A percentile compares a stretch with the other conserved stretches of the same genome.
Evolutionary conservation across 1,284 basidiomycete species (phyloP).

Genomic region (Apiotrichum montevideense): DNA sequence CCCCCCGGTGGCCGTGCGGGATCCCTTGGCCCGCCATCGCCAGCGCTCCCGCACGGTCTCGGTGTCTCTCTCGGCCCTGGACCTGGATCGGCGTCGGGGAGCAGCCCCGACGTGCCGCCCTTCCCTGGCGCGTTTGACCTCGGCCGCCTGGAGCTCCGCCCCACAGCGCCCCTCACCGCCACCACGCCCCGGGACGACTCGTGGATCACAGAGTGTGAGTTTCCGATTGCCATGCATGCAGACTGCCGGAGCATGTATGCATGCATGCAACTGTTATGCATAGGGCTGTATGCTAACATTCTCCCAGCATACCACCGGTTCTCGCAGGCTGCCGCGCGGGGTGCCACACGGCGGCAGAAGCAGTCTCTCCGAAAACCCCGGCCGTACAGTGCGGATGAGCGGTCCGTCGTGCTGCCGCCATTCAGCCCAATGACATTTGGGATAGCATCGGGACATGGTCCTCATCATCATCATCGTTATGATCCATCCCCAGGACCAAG

Average conservation of each 20-base stretch:
- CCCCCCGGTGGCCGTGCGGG: neutral
- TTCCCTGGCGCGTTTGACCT: no score
- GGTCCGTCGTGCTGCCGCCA: neutral
- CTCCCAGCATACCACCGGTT: slow-evolving; percentile 7
- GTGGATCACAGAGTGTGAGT: slow-evolving; percentile 19
- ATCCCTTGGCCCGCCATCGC: neutral
- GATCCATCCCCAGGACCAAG: neutral
- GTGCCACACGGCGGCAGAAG: slow-evolving; percentile 11
- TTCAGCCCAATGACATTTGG: slow-evolving; percentile 14
- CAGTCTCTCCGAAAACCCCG: slow-evolving; percentile 12
- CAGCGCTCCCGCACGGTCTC: neutral
- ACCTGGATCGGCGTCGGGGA: neutral
- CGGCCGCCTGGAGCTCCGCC: neutral
- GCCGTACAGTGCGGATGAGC: neutral
- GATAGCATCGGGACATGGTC: neutral
- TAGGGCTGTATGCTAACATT: slow-evolving; percentile 1
- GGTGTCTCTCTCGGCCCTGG: neutral
- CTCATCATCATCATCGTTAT: neutral
- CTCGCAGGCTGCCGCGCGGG: neutral
- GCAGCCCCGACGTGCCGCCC: no score
- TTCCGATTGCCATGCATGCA: neutral
- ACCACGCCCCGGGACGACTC: slow-evolving; percentile 8
- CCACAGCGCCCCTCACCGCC: neutral
- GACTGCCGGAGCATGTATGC: neutral
- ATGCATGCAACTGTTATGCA: neutral